Evolutionary conservation across 1,284 basidiomycete species (phyloP).

Genomic region (Moesziomyces antarcticus): DNA sequence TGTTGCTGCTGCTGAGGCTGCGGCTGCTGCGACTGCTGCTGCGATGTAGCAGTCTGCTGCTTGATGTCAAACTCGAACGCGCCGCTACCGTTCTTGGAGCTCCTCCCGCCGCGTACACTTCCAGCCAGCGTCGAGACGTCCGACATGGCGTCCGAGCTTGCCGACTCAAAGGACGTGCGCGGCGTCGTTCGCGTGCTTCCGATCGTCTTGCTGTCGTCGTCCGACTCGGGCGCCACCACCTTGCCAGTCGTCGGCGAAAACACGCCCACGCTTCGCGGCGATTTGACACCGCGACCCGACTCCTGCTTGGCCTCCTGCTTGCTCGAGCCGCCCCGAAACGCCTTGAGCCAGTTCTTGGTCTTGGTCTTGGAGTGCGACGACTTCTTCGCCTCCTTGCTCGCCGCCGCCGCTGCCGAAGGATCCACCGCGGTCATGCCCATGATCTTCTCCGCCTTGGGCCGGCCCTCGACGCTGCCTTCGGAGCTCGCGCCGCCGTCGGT

Average conservation of each 20-base stretch:
- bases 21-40: conserved; percentile 3
- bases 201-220: conserved; percentile 47
- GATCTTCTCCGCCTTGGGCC: conserved; percentile 58
- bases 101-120: conserved; percentile 24
- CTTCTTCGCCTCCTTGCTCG: conserved; percentile 30
- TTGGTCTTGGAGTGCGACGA: conserved; percentile 55
- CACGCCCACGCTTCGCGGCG: conserved; percentile 2
- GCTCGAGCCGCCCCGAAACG: conserved; percentile 45
- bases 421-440: conserved; percentile 55
- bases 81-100: conserved; percentile 9
- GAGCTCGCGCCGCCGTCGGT: conserved; percentile 28
- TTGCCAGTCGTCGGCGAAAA: conserved; percentile 21
- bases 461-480: conserved; percentile 23
- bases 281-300: background rate
- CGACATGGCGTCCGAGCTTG: conserved; percentile 41
- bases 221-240: conserved; percentile 36
- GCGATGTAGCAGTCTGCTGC: conserved; percentile 22
- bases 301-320: conserved; percentile 19
- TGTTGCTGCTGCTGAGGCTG: conserved; percentile 13
- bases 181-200: conserved; percentile 35
- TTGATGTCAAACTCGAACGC: conserved; percentile 48
- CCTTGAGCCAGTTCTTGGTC: conserved; percentile 61
- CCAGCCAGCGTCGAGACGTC: conserved; percentile 48
- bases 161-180: conserved; percentile 34
- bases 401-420: conserved; percentile 4